Evolutionary conservation across 139 green algal species (phyloP), one percentile per base, ranked within the genome.

Genomic region (Tetraselmis chui): DNA sequence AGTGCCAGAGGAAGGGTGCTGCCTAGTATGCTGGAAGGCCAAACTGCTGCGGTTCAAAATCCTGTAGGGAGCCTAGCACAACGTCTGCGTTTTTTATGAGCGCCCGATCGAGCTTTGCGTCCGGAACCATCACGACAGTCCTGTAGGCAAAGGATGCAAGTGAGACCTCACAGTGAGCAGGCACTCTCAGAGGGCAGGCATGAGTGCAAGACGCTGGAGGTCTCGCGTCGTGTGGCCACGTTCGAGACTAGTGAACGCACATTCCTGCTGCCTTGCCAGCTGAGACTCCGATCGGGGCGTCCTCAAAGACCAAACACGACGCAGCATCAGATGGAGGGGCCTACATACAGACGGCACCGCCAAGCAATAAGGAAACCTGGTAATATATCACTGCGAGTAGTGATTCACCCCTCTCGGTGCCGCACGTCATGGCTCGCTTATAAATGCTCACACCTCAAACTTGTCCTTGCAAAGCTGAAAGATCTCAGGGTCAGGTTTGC

Each of bases 401-500:
- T n/a, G n/a, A n/a, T n/a, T n/a, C n/a, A n/a, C n/a, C n/a, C n/a
- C n/a, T n/a, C n/a, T n/a, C n/a, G n/a, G n/a, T n/a, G n/a, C n/a
- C n/a, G n/a, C n/a, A n/a, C n/a, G n/a, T n/a, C n/a, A 1, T 2
- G 23, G 5, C 31, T 2, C 28, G 58, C 29, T 2, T 32, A 5
- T 27, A 2, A 5, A 11, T 79, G 83, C 84, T 75, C 83, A 83
- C 0, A 85, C 79, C 45, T 80, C 27, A 29, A 93, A 95, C 2
- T 29, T 29, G 18, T 29, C 29, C 23, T 86, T 84, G 22, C 93
- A 94, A 25, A 76, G 30, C 31, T 91, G 80, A 83, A 98, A 98
- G 59, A 98, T 97, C 59, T 96, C 93, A 0, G 94, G 94, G 0
- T 90, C 87, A 0, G 94, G 94, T 87, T 98, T 97, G 59, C 92